phyloP scores from a whole-genome alignment of 305 asterid species.

The Ruellia speciosa region DNA sequence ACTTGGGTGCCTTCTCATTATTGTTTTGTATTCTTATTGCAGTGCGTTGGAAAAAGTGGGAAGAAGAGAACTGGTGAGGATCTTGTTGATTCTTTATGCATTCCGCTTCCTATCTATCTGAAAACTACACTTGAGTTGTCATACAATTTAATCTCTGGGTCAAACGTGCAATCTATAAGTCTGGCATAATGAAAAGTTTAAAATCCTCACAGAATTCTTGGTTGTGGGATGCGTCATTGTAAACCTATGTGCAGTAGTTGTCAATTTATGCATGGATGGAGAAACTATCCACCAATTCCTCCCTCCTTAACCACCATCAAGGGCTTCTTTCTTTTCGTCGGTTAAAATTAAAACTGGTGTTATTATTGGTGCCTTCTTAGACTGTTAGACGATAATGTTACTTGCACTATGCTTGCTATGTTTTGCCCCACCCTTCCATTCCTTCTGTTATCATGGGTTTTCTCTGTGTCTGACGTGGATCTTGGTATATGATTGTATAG shows the following conservation, averaged over 20 bases:
- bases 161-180: background rate
- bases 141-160: constrained; percentile 5
- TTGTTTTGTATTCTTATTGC: constrained; percentile 27
- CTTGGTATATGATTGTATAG: too few species aligned
- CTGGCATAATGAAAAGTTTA: too few species aligned
- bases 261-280: background rate
- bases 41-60: constrained; percentile 84
- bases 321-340: too few species aligned
- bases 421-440: background rate
- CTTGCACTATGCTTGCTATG: background rate
- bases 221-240: too few species aligned
- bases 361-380: too few species aligned
- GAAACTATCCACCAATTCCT: background rate
- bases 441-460: background rate
- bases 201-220: too few species aligned
- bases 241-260: background rate
- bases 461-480: background rate
- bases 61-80: constrained; percentile 55
- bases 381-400: background rate
- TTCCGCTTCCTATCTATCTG: background rate
- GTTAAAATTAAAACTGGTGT: too few species aligned
- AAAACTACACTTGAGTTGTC: background rate
- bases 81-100: constrained; percentile 10
- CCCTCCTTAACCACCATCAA: too few species aligned
- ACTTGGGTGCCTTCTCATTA: background rate